Evolutionary conservation across 306 rosid species (phyloP).

Genomic region (Trifolium fragiferum): DNA sequence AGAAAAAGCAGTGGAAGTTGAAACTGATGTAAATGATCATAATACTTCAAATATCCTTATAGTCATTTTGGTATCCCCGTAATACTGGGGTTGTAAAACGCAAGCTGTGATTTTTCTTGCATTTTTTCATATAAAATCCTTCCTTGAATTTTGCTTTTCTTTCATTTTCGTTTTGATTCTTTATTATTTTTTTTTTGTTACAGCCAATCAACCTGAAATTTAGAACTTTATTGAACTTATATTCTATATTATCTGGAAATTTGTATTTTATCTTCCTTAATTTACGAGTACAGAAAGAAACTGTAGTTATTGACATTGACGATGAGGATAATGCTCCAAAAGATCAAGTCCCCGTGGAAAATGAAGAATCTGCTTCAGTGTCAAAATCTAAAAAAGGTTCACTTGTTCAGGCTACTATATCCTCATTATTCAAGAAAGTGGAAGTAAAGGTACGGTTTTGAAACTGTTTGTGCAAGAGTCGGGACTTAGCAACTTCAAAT

Average conservation of each 20-base stretch:
- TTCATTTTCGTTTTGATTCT: not conserved
- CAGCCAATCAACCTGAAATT: conserved; percentile 9
- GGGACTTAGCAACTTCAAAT: not conserved
- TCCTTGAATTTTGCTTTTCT: conserved; percentile 32
- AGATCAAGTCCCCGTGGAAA: conserved; percentile 47
- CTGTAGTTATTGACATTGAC: conserved; percentile 44
- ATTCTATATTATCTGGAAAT: conserved; percentile 26
- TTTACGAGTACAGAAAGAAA: conserved; percentile 44
- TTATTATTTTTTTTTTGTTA: too few species aligned
- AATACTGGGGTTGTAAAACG: not conserved
- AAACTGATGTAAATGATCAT: conserved; percentile 34
- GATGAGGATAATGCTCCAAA: conserved; percentile 43
- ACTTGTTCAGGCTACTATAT: conserved; percentile 80
- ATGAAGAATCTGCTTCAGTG: conserved; percentile 48
- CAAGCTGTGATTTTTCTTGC: not conserved
- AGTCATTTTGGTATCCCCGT: conserved; percentile 15
- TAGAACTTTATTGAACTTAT: conserved; percentile 31
- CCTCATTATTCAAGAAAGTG: conserved; percentile 82
- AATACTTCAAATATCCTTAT: conserved; percentile 44
- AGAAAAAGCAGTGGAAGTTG: conserved; percentile 44
- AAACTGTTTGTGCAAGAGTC: conserved; percentile 12
- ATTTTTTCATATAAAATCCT: conserved; percentile 33
- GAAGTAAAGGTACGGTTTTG: conserved; percentile 69
- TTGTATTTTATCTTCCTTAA: conserved; percentile 42
- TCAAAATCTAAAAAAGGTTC: conserved; percentile 58